phyloP scores from a whole-genome alignment of 2,329 filamentous ascomycete species.

The Trichoderma sp. region DNA sequence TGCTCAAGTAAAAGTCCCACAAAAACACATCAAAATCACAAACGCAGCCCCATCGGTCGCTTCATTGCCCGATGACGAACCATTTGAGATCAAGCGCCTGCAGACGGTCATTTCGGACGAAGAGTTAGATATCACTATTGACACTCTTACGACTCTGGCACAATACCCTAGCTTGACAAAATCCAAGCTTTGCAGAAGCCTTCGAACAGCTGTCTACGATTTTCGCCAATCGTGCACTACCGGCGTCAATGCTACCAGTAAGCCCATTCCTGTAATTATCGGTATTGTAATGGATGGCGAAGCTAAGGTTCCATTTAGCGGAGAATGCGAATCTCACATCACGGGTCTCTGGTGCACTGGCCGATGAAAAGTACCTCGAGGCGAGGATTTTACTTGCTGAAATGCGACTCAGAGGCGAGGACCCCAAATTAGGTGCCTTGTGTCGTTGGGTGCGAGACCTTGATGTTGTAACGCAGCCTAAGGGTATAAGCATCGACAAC shows the following conservation, averaged over 20 bases:
- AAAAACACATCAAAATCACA: slow-evolving; percentile 40
- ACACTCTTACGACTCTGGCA: slow-evolving; percentile 58
- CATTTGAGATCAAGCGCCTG: slow-evolving; percentile 48
- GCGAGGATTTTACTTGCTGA: slow-evolving; percentile 64
- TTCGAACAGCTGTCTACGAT: slow-evolving; percentile 64
- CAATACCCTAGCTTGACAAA: slow-evolving; percentile 63
- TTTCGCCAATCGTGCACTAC: slow-evolving; percentile 68
- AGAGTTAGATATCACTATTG: slow-evolving; percentile 65
- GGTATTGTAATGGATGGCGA: not conserved
- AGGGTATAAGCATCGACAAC: slow-evolving; percentile 34
- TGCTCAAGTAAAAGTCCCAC: slow-evolving; percentile 33
- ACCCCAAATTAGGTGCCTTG: slow-evolving; percentile 64
- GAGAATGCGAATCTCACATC: slow-evolving; percentile 63
- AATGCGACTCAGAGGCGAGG: slow-evolving; percentile 64
- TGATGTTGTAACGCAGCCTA: slow-evolving; percentile 61
- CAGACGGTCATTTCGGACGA: slow-evolving; percentile 57
- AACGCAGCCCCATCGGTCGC: slow-evolving; percentile 35
- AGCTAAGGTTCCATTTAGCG: slow-evolving; percentile 23
- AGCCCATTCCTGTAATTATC: not conserved
- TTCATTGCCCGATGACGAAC: slow-evolving; percentile 37
- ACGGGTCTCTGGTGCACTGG: slow-evolving; percentile 62
- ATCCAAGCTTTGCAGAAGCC: slow-evolving; percentile 63
- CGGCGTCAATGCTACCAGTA: slow-evolving; percentile 57
- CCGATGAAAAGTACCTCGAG: slow-evolving; percentile 64
- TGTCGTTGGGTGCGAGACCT: slow-evolving; percentile 72